Evolutionary conservation across 805 yeast species (phyloP).

Genomic region (Yarrowia hollandica): DNA sequence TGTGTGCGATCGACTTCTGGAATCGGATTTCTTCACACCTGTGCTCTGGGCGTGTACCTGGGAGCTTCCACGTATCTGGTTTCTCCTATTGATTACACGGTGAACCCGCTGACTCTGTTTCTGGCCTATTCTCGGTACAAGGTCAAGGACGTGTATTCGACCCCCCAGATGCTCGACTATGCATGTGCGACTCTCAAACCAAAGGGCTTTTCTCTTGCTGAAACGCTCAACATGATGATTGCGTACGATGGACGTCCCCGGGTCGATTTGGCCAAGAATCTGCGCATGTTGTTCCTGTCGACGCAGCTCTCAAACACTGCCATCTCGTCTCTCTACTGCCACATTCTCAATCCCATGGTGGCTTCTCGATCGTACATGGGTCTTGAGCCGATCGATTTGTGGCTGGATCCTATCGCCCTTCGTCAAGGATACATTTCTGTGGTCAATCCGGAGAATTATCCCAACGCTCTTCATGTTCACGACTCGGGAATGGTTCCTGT

Average conservation of each 20-base stretch:
- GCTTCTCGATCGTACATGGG: conserved; percentile 84
- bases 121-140: conserved; percentile 69
- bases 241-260: conserved; percentile 76
- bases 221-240: conserved; percentile 79
- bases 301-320: conserved; percentile 67
- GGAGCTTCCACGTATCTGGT: conserved; percentile 85
- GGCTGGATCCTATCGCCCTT: conserved; percentile 82
- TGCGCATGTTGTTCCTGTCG: conserved; percentile 61
- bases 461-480: conserved; percentile 73
- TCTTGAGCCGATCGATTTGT: conserved; percentile 82
- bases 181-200: conserved; percentile 63
- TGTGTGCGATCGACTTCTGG: conserved; percentile 84
- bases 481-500: conserved; percentile 97
- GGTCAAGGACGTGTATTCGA: conserved; percentile 82
- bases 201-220: conserved; percentile 59
- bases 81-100: conserved; percentile 73
- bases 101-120: conserved; percentile 70
- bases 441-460: conserved; percentile 69
- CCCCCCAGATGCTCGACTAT: conserved; percentile 77
- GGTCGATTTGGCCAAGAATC: conserved; percentile 52
- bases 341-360: conserved; percentile 77
- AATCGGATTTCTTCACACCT: conserved; percentile 85
- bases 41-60: conserved; percentile 75
- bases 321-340: conserved; percentile 74
- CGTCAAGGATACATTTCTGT: conserved; percentile 85